Evolutionary conservation across 805 yeast genomes (phyloP).

Genomic region (Clavispora santaluciae): DNA sequence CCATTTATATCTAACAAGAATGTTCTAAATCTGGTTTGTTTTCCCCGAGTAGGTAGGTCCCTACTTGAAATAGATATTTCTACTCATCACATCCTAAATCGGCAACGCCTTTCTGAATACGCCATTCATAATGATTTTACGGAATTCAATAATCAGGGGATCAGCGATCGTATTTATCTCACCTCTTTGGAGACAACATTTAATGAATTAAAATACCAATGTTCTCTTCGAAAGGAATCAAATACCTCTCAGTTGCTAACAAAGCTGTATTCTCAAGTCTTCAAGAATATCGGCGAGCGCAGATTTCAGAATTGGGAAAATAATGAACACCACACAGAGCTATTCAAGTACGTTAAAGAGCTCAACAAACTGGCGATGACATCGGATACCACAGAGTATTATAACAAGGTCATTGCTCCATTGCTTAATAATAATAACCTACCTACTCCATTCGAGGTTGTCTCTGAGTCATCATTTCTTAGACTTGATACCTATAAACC

Average conservation of each 20-base stretch:
- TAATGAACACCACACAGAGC: conserved; percentile 14
- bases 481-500: background rate
- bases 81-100: conserved; percentile 58
- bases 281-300: conserved; percentile 10
- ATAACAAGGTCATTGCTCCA: conserved; percentile 3
- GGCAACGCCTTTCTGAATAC: conserved; percentile 39
- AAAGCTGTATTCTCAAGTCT: conserved; percentile 16
- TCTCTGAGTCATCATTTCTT: conserved; percentile 11
- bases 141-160: conserved; percentile 21
- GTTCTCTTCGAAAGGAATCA: conserved; percentile 33
- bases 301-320: conserved; percentile 14
- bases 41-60: conserved; percentile 55
- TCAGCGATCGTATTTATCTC: conserved; percentile 24
- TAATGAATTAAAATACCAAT: conserved; percentile 51
- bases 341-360: conserved; percentile 25
- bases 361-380: conserved; percentile 14
- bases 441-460: conserved; percentile 27
- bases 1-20: conserved; percentile 20
- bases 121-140: conserved; percentile 48
- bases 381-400: conserved; percentile 6
- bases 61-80: conserved; percentile 68
- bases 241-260: conserved; percentile 13
- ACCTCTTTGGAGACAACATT: conserved; percentile 53
- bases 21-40: conserved; percentile 24
- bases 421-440: conserved; percentile 6